Base-by-base conservation (phyloP, 805 yeast species). In the Candida yuanshanica region DNA sequence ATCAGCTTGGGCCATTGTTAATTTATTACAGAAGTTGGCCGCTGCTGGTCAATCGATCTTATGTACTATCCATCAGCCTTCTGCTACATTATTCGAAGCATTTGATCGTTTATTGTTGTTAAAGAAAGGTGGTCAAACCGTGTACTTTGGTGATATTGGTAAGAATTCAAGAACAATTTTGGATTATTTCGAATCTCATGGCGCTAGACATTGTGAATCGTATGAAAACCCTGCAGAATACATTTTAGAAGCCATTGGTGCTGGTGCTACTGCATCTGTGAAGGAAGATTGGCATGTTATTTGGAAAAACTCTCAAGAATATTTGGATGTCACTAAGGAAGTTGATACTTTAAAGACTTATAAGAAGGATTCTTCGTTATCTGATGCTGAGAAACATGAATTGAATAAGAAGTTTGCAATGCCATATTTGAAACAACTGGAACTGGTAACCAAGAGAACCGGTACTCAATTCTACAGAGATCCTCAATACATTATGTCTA, bases 21-120 rank as follows among this genome's bases (percentile, higher is more conserved):
- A 72, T 50, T 65, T 77, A 53, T 65, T 77, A 72, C 67, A 74
- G 55, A 73, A 72, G 45, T 59, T 77, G 45, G 77, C 81, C 4
- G 63, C 66, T 45, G 70, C 70, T 46, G 81, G 81, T 25, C 80
- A 77, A 54, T 79, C 81, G 21, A 75, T 77, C 55, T 61, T 77
- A 55, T 77, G 82, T 65, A 83, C 91, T 20, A 83, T 83, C 50
- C 90, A 83, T 64, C 91, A 83, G 62, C 91, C 93, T 40, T 43
- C 46, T 20, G 46, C 46, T 7, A 43, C 46, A 18, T 17, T 43
- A 20, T 43, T 43, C 24, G 48, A 45, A 36, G 42, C 48, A 1
- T 45, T 45, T 37, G 48, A 45, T 22, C 43, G 48, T 33, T 36
- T 45, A 18, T 21, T 45, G 20, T 23, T 45, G 18, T 89, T 83